A percentile compares a stretch with the other conserved stretches of the same genome.
These are phyloP conservation scores for Globisporangium middletonii DNA, from an alignment of 352 stramenopile genomes.

Conservation along the genomic window DNA sequence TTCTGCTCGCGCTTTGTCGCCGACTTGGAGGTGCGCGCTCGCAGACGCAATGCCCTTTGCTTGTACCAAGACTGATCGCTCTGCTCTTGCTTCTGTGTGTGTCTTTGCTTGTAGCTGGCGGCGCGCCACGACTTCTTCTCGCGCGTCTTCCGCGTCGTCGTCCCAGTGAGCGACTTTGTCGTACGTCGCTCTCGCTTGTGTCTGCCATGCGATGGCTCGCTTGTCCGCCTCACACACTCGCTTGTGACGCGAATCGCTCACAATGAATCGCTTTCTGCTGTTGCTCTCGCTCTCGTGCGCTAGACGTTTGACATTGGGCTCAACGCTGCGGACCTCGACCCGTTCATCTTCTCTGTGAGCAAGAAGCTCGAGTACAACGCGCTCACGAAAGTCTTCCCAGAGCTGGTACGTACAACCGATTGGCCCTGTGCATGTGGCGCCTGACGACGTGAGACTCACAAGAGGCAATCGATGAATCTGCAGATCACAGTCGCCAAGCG, in stretches of 20 bases:
- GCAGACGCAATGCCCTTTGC: not conserved
- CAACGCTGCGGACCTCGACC: conserved; percentile 49
- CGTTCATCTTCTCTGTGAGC: conserved; percentile 61
- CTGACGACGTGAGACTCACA: not conserved
- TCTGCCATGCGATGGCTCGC: too few species aligned
- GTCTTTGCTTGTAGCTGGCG: conserved; percentile 22
- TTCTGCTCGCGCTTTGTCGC: conserved; percentile 70
- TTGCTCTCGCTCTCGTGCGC: too few species aligned
- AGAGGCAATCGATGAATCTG: not conserved
- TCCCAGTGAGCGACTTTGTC: conserved; percentile 18
- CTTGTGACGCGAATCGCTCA: not conserved
- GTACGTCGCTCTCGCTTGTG: conserved; percentile 3
- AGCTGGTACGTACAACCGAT: conserved; percentile 37
- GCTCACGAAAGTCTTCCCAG: conserved; percentile 63
- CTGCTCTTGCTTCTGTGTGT: not conserved
- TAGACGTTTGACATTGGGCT: conserved; percentile 71
- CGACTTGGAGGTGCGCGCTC: conserved; percentile 43
- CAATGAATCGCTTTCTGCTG: not conserved
- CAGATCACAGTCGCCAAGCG: conserved; percentile 68
- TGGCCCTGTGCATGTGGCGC: not conserved
- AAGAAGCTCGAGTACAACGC: conserved; percentile 72
- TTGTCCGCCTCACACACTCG: too few species aligned
- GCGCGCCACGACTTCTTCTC: conserved; percentile 64
- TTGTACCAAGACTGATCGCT: not conserved
- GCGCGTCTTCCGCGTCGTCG: conserved; percentile 37